Evolutionary conservation across 2,329 filamentous ascomycete genomes (phyloP).

Genomic region (Fusarium pseudoanthophilum): DNA sequence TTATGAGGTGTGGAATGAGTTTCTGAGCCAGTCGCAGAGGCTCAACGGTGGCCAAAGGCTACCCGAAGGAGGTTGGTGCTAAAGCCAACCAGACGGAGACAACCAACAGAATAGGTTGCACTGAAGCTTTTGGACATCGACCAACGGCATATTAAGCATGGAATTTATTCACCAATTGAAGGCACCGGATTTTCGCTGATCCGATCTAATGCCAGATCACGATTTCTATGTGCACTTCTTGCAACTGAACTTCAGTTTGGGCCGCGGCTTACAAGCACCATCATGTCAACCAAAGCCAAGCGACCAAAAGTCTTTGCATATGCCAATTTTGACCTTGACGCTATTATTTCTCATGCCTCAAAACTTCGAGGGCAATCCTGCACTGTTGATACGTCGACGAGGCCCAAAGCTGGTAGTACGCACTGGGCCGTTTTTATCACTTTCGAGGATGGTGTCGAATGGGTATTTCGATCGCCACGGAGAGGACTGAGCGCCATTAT

Average conservation of each 20-base stretch:
- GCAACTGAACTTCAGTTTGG: neutral
- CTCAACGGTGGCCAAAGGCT: neutral
- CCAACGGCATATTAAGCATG: neutral
- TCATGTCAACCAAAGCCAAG: neutral
- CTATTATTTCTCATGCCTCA: accelerated
- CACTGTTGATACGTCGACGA: neutral
- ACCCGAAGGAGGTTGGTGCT: accelerated
- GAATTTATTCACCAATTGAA: neutral
- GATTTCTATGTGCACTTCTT: neutral
- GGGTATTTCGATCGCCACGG: neutral
- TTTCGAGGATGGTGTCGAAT: neutral
- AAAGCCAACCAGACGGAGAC: too few species aligned
- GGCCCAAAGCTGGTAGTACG: neutral
- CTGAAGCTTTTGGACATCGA: neutral
- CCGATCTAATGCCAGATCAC: neutral
- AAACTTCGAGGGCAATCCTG: neutral
- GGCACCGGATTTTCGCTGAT: neutral
- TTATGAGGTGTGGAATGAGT: too few species aligned
- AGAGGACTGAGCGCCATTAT: neutral
- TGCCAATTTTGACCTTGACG: neutral
- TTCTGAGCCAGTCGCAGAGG: neutral
- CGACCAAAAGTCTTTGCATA: neutral
- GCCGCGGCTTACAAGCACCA: neutral
- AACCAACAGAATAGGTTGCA: neutral
- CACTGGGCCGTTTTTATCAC: neutral